Evolutionary conservation across 371 early-diverging fungal species (phyloP).

Genomic region (Conidiobolus incongruus): DNA sequence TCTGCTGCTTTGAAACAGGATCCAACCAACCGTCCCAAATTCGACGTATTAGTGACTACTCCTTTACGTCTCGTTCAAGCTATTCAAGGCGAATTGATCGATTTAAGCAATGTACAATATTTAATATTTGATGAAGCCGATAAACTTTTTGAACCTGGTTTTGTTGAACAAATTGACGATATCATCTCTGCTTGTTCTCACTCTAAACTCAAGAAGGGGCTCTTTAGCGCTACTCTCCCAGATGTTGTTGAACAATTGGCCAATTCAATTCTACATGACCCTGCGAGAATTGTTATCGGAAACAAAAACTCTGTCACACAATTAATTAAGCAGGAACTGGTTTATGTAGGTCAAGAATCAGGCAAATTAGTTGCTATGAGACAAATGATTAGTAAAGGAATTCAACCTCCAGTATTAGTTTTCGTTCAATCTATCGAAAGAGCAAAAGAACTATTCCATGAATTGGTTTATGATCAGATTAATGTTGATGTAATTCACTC

Average conservation of each 20-base stretch:
- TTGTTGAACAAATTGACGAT: slow-evolving; percentile 73
- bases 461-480: slow-evolving; percentile 90
- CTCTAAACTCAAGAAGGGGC: slow-evolving; percentile 40
- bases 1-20: slow-evolving; percentile 34
- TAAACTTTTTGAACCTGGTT: slow-evolving; percentile 72
- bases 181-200: slow-evolving; percentile 70
- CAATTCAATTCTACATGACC: slow-evolving; percentile 66
- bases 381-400: slow-evolving; percentile 51
- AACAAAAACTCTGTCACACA: slow-evolving; percentile 78
- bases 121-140: slow-evolving; percentile 89
- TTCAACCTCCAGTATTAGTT: slow-evolving; percentile 80
- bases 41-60: slow-evolving; percentile 75
- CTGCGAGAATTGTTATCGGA: slow-evolving; percentile 77
- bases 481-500: slow-evolving; percentile 91
- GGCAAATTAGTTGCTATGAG: slow-evolving; percentile 85
- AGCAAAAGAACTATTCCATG: slow-evolving; percentile 80
- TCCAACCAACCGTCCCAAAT: slow-evolving; percentile 42
- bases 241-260: slow-evolving; percentile 80
- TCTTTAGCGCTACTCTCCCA: slow-evolving; percentile 91
- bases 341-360: slow-evolving; percentile 79
- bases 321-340: slow-evolving; percentile 70
- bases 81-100: slow-evolving; percentile 51
- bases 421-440: slow-evolving; percentile 94
- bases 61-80: slow-evolving; percentile 78
- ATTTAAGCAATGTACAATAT: slow-evolving; percentile 41